Base-by-base conservation (phyloP, 257 asterid genomes). In the Rehmannia glutinosa region DNA sequence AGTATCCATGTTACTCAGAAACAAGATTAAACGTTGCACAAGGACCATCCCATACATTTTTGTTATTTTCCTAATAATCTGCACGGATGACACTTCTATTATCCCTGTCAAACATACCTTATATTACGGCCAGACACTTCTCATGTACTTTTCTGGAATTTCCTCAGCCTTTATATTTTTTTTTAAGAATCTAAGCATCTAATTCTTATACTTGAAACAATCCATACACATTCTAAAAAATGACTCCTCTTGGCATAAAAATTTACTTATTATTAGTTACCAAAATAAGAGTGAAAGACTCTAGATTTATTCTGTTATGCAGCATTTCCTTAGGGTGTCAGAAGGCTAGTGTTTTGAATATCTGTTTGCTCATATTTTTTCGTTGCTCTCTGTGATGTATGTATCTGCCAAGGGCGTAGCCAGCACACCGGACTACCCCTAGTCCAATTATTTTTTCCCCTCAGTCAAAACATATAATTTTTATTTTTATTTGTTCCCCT, bases 61-160 rank as follows among this genome's bases (percentile, higher is more conserved):
- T 32, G 21, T 36, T 33, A n/a, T 33, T 46, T 23, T 70, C 28
- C 28, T 49, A 11, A 16, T 59, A 8, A 23, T 46, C 13, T 12
- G 54, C 49, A 13, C 24, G 16, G 54, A 35, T 16, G 23, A 58
- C 56, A 55, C 27, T 43, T 66, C 30, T 38, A 58, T 28, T 36
- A 24, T 20, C 51, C 57, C 11, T 17, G 20, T 53, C 28, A 17
- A n/a, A 52, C 43, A 12, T 9, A 46, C 33, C 58, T 41, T 67
- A n/a, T 4, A 54, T 65, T 66, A 66, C 2, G 56, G 51, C 43
- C 10, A 11, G 63, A 9, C 51, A 54, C 8, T 64, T 55, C 63
- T 12, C 70, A 59, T 38, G 54, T 36, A 35, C 33, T 69, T 62
- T 62, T 38, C 50, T 1, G 25, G 17, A n/a, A 49, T 15, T 53